These are phyloP conservation scores for Fraxinus xanthoxyloides DNA, from an alignment of 305 asterid genomes.

Conservation along the genomic window DNA sequence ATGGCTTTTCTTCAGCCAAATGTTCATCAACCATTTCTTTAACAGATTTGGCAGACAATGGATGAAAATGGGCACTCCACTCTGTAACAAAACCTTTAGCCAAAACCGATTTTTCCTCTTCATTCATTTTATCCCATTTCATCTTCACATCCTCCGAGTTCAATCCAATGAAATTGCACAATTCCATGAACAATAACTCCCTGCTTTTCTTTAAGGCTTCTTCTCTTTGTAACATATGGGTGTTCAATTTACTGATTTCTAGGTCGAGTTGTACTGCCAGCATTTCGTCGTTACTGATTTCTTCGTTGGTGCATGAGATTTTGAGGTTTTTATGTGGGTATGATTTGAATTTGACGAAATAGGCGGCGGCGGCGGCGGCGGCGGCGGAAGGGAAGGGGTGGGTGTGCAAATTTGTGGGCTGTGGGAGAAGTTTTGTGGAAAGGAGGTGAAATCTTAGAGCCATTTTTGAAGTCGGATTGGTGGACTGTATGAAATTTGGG, in stretches of 20 bases:
- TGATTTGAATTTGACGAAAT: not conserved
- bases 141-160: slow-evolving; percentile 50
- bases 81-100: slow-evolving; percentile 51
- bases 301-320: slow-evolving; percentile 44
- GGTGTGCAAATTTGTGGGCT: slow-evolving; percentile 22
- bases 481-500: slow-evolving; percentile 3
- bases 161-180: slow-evolving; percentile 49
- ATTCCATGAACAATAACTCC: slow-evolving; percentile 54
- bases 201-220: slow-evolving; percentile 69
- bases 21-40: slow-evolving; percentile 61
- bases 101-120: slow-evolving; percentile 55
- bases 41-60: slow-evolving; percentile 67
- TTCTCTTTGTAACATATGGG: slow-evolving; percentile 34
- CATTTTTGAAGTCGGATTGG: slow-evolving; percentile 27
- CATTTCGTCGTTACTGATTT: slow-evolving; percentile 36
- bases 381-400: slow-evolving; percentile 16
- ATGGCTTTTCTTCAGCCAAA: slow-evolving; percentile 25
- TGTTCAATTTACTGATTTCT: slow-evolving; percentile 42
- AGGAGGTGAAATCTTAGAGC: slow-evolving; percentile 25
- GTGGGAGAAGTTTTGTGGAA: slow-evolving; percentile 30
- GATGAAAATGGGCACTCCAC: slow-evolving; percentile 74
- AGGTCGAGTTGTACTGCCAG: slow-evolving; percentile 48
- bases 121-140: slow-evolving; percentile 56
- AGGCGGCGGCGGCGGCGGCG: slow-evolving; percentile 11
- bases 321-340: slow-evolving; percentile 19